A percentile compares a stretch with the other conserved stretches of the same genome.
phyloP scores from a whole-genome alignment of 2,329 filamentous ascomycete species.

The Ambrosiella beaveri region DNA sequence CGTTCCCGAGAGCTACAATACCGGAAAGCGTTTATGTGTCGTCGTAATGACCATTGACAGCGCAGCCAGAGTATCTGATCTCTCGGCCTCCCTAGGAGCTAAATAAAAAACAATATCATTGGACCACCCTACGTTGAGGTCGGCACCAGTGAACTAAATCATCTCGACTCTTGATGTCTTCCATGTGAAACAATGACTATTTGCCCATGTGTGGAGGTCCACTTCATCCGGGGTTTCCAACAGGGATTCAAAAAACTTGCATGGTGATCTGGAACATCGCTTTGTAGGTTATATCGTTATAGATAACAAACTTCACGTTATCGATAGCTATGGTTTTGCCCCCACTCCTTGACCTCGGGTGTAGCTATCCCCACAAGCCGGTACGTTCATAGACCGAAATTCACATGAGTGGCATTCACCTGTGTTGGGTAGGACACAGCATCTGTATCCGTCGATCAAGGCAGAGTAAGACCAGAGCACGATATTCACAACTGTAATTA shows the following conservation, averaged over 20 bases:
- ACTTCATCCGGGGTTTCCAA: background rate
- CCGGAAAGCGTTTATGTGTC: background rate
- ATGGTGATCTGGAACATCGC: background rate
- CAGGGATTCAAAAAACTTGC: background rate
- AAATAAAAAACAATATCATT: slow-evolving; percentile 8
- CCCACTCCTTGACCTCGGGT: no score
- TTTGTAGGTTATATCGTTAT: background rate
- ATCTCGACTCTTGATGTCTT: background rate
- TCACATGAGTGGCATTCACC: no score
- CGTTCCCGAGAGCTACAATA: slow-evolving; percentile 2
- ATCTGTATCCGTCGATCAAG: no score
- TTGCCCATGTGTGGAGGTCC: background rate
- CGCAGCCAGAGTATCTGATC: slow-evolving; percentile 2
- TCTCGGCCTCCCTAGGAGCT: slow-evolving; percentile 3
- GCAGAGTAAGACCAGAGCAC: no score
- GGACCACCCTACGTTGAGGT: slow-evolving; percentile 11
- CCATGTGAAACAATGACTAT: background rate
- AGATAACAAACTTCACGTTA: background rate
- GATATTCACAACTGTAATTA: background rate
- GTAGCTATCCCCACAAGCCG: no score
- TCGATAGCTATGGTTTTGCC: background rate
- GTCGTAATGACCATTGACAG: slow-evolving; percentile 2
- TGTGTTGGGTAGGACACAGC: no score
- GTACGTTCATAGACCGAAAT: no score
- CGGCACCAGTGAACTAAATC: slow-evolving; percentile 3